phyloP scores from a whole-genome alignment of 106 monocot species.

The Apostasia ramifera region DNA sequence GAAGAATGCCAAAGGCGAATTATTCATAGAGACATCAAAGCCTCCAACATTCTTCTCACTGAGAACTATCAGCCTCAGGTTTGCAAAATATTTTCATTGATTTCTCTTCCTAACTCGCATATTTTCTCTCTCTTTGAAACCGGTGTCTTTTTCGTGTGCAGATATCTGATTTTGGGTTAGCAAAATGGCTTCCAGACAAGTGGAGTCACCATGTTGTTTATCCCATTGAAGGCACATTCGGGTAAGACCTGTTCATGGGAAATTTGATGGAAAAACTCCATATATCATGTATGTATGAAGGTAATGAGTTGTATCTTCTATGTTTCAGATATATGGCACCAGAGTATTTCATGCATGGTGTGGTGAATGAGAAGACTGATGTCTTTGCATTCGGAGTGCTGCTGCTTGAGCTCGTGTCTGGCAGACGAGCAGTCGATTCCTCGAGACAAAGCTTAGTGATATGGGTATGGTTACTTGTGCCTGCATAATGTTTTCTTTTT shows the following conservation, averaged over 20 bases:
- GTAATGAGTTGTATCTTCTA: background rate
- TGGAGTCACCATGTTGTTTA: slow-evolving; percentile 84
- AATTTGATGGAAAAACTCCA: background rate
- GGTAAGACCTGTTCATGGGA: slow-evolving; percentile 26
- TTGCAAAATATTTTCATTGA: background rate
- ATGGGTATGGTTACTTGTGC: slow-evolving; percentile 40
- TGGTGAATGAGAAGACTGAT: slow-evolving; percentile 33
- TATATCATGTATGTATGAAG: background rate
- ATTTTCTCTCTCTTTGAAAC: background rate
- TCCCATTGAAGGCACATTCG: slow-evolving; percentile 97
- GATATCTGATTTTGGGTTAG: slow-evolving; percentile 99
- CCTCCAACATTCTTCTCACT: slow-evolving; percentile 88
- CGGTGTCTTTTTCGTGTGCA: slow-evolving; percentile 2
- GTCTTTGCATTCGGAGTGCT: slow-evolving; percentile 27
- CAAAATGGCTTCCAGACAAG: slow-evolving; percentile 95
- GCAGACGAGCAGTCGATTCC: slow-evolving; percentile 12
- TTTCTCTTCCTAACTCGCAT: background rate
- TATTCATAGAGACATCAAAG: slow-evolving; percentile 97
- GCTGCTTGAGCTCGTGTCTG: slow-evolving; percentile 20
- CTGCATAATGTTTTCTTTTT: too few relatives aligned
- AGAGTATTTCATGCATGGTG: slow-evolving; percentile 27
- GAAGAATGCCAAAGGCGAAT: slow-evolving; percentile 83
- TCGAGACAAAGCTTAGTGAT: slow-evolving; percentile 15
- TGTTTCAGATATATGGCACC: slow-evolving; percentile 21
- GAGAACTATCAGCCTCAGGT: slow-evolving; percentile 91